A percentile compares a stretch with the other conserved stretches of the same genome.
These are phyloP conservation scores for Podaxis sp. DNA, from an alignment of 768 basidiomycete species.

Conservation along the genomic window DNA sequence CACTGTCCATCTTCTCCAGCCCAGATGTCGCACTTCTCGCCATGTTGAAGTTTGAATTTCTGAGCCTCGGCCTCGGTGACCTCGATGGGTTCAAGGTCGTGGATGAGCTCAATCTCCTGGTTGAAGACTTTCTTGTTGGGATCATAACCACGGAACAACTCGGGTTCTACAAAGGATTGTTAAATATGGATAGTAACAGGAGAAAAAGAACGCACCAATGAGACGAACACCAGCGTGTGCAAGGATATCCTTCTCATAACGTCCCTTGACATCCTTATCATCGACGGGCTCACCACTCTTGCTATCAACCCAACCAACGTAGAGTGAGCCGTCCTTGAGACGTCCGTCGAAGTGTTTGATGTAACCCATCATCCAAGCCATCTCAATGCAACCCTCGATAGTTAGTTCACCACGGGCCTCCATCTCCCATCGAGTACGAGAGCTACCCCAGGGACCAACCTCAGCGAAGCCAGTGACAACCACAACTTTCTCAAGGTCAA, in stretches of 20 bases:
- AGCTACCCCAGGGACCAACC: conserved; percentile 97
- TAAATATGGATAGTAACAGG: conserved; percentile 9
- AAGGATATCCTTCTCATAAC: conserved; percentile 93
- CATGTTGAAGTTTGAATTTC: conserved; percentile 96
- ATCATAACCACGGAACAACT: conserved; percentile 96
- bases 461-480: conserved; percentile 97
- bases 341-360: conserved; percentile 99
- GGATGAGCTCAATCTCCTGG: conserved; percentile 94
- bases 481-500: conserved; percentile 94
- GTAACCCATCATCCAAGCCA: conserved; percentile 99
- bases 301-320: conserved; percentile 98
- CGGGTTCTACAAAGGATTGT: conserved; percentile 66
- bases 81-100: conserved; percentile 96
- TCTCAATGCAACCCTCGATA: conserved; percentile 97
- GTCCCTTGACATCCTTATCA: conserved; percentile 93
- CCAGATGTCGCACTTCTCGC: conserved; percentile 96
- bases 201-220: conserved; percentile 63
- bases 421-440: conserved; percentile 99
- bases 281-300: conserved; percentile 93
- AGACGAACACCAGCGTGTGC: conserved; percentile 89
- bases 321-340: conserved; percentile 85
- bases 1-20: conserved; percentile 88
- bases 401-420: conserved; percentile 97
- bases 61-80: conserved; percentile 87
- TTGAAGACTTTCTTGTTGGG: conserved; percentile 97